Evolutionary conservation across 169 alveolate species (phyloP).

Genomic region (Plasmodium sp.): DNA sequence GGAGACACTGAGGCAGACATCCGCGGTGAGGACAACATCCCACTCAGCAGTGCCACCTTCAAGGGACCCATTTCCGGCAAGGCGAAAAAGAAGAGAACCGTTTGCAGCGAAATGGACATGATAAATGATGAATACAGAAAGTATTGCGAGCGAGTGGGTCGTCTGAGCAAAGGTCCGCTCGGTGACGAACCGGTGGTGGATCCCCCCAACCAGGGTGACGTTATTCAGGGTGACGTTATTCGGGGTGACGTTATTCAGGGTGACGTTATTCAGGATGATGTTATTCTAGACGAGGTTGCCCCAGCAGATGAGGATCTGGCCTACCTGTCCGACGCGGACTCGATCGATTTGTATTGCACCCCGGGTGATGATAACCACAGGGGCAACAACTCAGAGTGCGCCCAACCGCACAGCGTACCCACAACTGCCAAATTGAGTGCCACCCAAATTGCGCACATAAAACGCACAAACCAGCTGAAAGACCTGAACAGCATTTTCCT

Average conservation of each 20-base stretch:
- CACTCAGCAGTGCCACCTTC: background rate
- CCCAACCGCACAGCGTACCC: background rate
- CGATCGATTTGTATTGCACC: slow-evolving; percentile 1
- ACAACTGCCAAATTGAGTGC: background rate
- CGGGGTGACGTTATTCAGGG: background rate
- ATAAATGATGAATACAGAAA: slow-evolving; percentile 21
- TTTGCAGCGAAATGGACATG: background rate
- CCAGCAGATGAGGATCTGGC: background rate
- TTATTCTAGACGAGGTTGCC: background rate
- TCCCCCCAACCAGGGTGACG: background rate
- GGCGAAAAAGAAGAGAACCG: background rate
- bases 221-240: too few species aligned
- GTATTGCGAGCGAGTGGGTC: background rate
- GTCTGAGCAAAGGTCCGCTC: background rate
- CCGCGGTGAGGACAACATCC: background rate
- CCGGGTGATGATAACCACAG: background rate
- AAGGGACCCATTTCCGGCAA: background rate
- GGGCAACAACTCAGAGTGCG: background rate
- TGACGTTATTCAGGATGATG: background rate
- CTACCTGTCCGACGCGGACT: slow-evolving; percentile 8
- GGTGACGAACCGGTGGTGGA: background rate
- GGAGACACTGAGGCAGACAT: background rate
- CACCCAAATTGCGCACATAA: slow-evolving; percentile 4
- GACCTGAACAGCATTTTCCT: slow-evolving; percentile 25
- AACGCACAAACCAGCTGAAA: slow-evolving; percentile 8